Evolutionary conservation across 1,284 basidiomycete genomes (phyloP).

Genomic region (Cutaneotrichosporon spelunceum): DNA sequence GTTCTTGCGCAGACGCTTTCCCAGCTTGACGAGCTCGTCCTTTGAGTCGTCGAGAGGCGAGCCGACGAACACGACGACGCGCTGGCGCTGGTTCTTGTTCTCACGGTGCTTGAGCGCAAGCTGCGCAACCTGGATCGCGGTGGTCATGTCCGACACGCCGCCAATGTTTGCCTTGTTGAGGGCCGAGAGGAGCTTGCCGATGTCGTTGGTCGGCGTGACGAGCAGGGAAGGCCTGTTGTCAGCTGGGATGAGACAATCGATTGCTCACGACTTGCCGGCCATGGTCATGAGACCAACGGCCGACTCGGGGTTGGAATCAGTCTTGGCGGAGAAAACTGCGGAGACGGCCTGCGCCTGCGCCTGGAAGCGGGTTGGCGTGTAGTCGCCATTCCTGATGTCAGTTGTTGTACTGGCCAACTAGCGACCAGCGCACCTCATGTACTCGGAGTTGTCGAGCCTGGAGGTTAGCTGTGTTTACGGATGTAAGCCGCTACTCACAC

Average conservation of each 20-base stretch:
- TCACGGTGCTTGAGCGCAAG: constrained; percentile 96
- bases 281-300: constrained; percentile 97
- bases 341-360: constrained; percentile 91
- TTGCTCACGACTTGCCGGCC: constrained; percentile 81
- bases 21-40: constrained; percentile 75
- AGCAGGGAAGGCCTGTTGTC: constrained; percentile 79
- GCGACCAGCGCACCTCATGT: constrained; percentile 62
- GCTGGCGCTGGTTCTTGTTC: constrained; percentile 96
- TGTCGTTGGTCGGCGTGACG: constrained; percentile 90
- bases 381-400: constrained; percentile 74
- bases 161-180: constrained; percentile 72
- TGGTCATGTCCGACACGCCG: constrained; percentile 78
- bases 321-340: constrained; percentile 87
- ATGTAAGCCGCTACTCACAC: constrained; percentile 37
- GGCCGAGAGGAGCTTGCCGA: constrained; percentile 83
- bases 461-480: constrained; percentile 11
- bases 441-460: constrained; percentile 89
- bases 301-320: constrained; percentile 93
- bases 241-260: neutral
- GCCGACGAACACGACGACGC: constrained; percentile 89
- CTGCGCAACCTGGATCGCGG: constrained; percentile 87
- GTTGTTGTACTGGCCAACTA: neutral
- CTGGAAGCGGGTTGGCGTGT: constrained; percentile 77
- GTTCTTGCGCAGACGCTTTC: constrained; percentile 98
- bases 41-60: constrained; percentile 74